Conservation (phyloP, 2,329 filamentous ascomycete genomes). For the Cladosporium sp. region DNA sequence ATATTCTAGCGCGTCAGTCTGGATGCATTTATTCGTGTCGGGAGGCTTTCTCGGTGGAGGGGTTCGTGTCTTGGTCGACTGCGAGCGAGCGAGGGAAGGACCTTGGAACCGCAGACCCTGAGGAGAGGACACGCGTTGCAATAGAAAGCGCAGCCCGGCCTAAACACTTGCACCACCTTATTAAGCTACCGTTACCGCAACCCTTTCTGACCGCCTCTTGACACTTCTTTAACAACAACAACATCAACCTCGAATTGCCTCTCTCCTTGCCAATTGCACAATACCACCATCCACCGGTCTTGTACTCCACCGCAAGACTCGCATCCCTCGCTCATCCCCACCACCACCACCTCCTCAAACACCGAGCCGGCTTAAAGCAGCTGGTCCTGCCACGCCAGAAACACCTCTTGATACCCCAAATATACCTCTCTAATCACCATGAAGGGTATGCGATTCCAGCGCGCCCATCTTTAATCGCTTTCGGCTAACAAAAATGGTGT, state of each 20-base stretch:
- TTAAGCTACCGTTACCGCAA: not conserved
- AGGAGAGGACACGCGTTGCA: constrained; percentile 6
- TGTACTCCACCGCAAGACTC: constrained; percentile 39
- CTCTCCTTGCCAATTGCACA: not conserved
- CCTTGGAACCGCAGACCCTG: not conserved
- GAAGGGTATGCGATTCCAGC: constrained; percentile 38
- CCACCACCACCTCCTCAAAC: constrained; percentile 10
- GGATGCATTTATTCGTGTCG: not conserved
- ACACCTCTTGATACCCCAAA: constrained; percentile 12
- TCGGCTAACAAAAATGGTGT: constrained; percentile 22
- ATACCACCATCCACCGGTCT: constrained; percentile 23
- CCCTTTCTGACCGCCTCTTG: not conserved
- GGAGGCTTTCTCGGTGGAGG: not conserved
- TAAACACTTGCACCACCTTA: not conserved
- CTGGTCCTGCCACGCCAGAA: constrained; percentile 12
- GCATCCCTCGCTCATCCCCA: constrained; percentile 16
- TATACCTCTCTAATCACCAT: constrained; percentile 37
- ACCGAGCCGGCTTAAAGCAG: constrained; percentile 17
- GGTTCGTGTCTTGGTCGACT: not conserved
- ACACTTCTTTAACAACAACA: constrained; percentile 4
- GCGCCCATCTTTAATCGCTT: constrained; percentile 11
- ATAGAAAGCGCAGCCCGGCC: constrained; percentile 2
- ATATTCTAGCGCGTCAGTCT: not conserved
- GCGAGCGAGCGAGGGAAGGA: not conserved
- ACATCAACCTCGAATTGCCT: not conserved